Percentiles rank a stretch among this genome's conserved stretches.
These are phyloP conservation scores for Neurospora crassa DNA, from an alignment of 2,329 filamentous ascomycete genomes.

Conservation along the genomic window DNA sequence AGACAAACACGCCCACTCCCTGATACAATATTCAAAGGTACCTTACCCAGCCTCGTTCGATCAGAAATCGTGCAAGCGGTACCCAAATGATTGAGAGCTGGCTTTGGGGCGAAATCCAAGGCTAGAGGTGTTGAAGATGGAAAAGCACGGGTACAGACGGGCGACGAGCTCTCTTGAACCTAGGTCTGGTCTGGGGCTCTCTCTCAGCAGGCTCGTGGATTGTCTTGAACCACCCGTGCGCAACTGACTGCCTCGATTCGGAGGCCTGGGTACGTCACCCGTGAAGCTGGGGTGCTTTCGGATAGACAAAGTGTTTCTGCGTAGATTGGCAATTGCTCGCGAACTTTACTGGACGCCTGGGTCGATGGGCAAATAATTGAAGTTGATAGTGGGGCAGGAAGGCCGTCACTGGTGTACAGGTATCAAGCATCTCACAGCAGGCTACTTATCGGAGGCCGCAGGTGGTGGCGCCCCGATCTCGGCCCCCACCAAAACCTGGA, in stretches of 20 bases:
- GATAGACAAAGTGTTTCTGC: neutral
- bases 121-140: neutral
- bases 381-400: neutral
- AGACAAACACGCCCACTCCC: neutral
- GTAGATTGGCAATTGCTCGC: neutral
- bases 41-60: neutral
- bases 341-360: neutral
- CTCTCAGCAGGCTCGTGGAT: neutral
- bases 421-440: neutral
- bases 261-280: neutral
- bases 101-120: neutral
- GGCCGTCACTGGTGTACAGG: neutral
- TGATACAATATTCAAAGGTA: neutral
- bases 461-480: neutral
- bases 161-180: neutral
- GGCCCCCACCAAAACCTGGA: neutral
- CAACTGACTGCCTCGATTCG: neutral
- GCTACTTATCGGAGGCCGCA: neutral
- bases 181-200: neutral
- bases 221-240: neutral
- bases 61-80: neutral
- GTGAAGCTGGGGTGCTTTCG: neutral
- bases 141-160: neutral
- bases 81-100: neutral
- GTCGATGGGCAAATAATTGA: neutral